A percentile compares a stretch with the other conserved stretches of the same genome.
Conservation (phyloP, 306 rosid genomes). For the Trifolium pratense region DNA sequence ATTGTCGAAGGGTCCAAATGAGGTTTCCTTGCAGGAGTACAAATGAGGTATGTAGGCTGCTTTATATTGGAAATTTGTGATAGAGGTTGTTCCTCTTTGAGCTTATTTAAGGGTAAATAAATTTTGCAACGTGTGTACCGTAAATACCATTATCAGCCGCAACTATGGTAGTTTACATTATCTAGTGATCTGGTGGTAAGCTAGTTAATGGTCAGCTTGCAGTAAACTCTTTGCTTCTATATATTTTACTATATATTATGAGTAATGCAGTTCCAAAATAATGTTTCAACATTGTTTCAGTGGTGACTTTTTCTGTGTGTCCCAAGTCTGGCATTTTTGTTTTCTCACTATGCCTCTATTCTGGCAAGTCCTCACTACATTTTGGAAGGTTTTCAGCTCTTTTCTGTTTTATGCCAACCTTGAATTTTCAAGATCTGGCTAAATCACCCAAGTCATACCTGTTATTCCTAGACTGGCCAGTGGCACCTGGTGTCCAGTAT, state of each 20-base stretch:
- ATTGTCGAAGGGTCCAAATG: conserved; percentile 97
- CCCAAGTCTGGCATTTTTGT: conserved; percentile 12
- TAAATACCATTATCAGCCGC: conserved; percentile 18
- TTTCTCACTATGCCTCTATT: neutral
- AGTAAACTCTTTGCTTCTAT: neutral
- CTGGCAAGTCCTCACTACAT: neutral
- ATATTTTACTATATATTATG: neutral
- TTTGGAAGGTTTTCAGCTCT: conserved; percentile 15
- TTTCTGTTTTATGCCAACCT: conserved; percentile 26
- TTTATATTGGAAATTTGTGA: conserved; percentile 28
- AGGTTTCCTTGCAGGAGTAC: conserved; percentile 92
- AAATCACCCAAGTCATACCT: neutral
- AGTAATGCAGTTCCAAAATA: conserved; percentile 17
- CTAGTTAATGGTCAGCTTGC: conserved; percentile 21
- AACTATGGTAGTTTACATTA: neutral
- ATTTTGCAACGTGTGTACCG: neutral
- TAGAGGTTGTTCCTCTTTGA: conserved; percentile 10
- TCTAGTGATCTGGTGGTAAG: conserved; percentile 9
- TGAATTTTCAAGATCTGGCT: neutral
- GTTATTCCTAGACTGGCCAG: neutral
- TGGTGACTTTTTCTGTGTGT: neutral
- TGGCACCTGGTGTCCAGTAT: neutral
- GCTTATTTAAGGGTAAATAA: conserved; percentile 29
- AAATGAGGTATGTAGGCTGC: conserved; percentile 68
- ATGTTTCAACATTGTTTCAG: conserved; percentile 7